Conservation (phyloP, 2,329 filamentous ascomycete genomes). For the Huntiella decipiens region DNA sequence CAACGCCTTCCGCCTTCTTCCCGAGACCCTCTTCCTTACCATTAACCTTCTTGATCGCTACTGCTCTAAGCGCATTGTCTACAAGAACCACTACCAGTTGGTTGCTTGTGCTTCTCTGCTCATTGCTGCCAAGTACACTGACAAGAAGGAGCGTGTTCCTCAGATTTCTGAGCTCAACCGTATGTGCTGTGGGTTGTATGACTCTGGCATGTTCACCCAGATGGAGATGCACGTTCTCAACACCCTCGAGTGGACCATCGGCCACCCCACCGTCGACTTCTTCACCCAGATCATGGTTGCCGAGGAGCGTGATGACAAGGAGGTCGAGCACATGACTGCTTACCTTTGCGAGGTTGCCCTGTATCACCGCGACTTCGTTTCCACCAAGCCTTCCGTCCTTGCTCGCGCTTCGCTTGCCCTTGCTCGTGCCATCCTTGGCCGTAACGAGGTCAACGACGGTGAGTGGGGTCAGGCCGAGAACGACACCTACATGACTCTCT, state of each 20-base stretch:
- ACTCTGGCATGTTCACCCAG: conserved; percentile 98
- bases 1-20: conserved; percentile 78
- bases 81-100: conserved; percentile 97
- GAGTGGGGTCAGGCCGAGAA: conserved; percentile 62
- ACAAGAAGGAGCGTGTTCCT: conserved; percentile 96
- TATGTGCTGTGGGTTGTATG: conserved; percentile 97
- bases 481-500: conserved; percentile 40
- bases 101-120: conserved; percentile 90
- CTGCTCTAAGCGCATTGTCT: conserved; percentile 92
- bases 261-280: conserved; percentile 86
- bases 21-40: conserved; percentile 87
- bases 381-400: conserved; percentile 76
- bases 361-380: conserved; percentile 94
- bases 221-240: conserved; percentile 99
- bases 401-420: conserved; percentile 73
- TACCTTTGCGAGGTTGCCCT: conserved; percentile 91
- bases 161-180: conserved; percentile 94
- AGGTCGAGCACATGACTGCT: conserved; percentile 84
- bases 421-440: conserved; percentile 66
- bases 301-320: conserved; percentile 59
- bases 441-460: conserved; percentile 53
- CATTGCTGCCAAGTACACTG: conserved; percentile 95
- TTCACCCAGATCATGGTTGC: conserved; percentile 77
- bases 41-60: conserved; percentile 95
- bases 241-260: conserved; percentile 89